phyloP scores from a whole-genome alignment of 805 yeast species.

The Metschnikowia proteae region DNA sequence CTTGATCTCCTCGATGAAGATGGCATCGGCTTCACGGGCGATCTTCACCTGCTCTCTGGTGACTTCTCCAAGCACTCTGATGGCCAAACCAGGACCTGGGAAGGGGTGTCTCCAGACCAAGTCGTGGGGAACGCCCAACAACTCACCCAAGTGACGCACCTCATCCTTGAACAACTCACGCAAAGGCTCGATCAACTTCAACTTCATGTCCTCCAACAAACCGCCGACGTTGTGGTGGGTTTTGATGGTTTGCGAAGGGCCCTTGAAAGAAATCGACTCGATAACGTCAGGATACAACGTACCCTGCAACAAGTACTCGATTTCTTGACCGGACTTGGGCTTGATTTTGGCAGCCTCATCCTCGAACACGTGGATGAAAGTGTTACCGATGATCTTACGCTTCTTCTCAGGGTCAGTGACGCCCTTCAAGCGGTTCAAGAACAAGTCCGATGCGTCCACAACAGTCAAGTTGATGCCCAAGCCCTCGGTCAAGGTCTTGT shows the following conservation, averaged over 20 bases:
- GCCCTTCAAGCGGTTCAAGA: slow-evolving; percentile 81
- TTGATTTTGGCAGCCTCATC: slow-evolving; percentile 89
- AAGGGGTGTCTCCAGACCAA: slow-evolving; percentile 99
- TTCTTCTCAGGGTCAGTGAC: slow-evolving; percentile 98
- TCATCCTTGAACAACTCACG: slow-evolving; percentile 99
- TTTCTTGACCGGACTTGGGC: slow-evolving; percentile 84
- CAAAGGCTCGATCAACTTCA: slow-evolving; percentile 96
- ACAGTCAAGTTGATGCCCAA: slow-evolving; percentile 93
- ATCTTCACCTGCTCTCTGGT: slow-evolving; percentile 89
- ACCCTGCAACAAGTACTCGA: slow-evolving; percentile 93
- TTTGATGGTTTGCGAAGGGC: slow-evolving; percentile 98
- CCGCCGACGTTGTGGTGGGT: slow-evolving; percentile 99
- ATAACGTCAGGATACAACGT: slow-evolving; percentile 98
- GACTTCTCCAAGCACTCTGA: slow-evolving; percentile 96
- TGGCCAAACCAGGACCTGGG: slow-evolving; percentile 99
- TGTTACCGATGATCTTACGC: slow-evolving; percentile 97
- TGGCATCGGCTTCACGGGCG: slow-evolving; percentile 95
- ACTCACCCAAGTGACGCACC: slow-evolving; percentile 93
- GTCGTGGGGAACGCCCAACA: slow-evolving; percentile 93
- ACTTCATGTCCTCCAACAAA: slow-evolving; percentile 93
- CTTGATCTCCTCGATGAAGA: slow-evolving; percentile 93
- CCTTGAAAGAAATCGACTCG: slow-evolving; percentile 97
- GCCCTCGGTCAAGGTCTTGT: slow-evolving; percentile 86
- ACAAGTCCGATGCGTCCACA: slow-evolving; percentile 89
- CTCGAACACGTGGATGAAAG: slow-evolving; percentile 95